phyloP scores from a whole-genome alignment of 768 basidiomycete genomes.

The Leccinum variicolor region DNA sequence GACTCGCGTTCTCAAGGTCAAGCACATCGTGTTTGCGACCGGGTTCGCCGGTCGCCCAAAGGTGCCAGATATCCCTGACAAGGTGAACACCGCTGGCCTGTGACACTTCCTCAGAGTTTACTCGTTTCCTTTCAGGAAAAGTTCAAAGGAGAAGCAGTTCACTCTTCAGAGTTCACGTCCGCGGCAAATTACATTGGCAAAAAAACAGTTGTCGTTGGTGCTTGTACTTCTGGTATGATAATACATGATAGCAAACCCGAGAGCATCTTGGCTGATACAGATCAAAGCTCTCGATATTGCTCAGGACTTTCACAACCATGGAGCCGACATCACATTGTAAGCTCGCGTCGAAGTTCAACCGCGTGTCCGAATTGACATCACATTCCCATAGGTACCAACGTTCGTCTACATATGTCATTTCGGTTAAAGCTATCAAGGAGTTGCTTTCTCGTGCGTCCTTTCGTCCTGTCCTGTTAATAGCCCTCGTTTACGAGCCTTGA shows the following conservation, averaged over 20 bases:
- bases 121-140: conserved; percentile 28
- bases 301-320: conserved; percentile 31
- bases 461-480: not conserved
- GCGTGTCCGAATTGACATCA: not conserved
- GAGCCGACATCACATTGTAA: conserved; percentile 31
- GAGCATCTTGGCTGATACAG: conserved; percentile 7
- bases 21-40: conserved; percentile 56
- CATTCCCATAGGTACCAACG: conserved; percentile 19
- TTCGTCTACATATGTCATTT: conserved; percentile 23
- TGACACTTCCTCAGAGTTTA: not conserved
- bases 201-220: conserved; percentile 65
- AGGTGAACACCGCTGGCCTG: conserved; percentile 24
- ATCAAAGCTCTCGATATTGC: conserved; percentile 35
- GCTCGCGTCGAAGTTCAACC: not conserved
- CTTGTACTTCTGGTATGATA: conserved; percentile 55
- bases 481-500: not conserved
- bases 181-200: conserved; percentile 53
- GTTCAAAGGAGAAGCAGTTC: conserved; percentile 53
- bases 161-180: conserved; percentile 49
- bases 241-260: not conserved
- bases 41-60: conserved; percentile 46
- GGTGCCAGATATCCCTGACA: conserved; percentile 43
- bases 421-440: conserved; percentile 4
- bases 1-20: conserved; percentile 36
- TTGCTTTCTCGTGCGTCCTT: conserved; percentile 9